Percentiles rank a stretch among this genome's conserved stretches.
Evolutionary conservation across 495 filamentous ascomycete genomes (phyloP).

Genomic region (Xylaria bambusicola): DNA sequence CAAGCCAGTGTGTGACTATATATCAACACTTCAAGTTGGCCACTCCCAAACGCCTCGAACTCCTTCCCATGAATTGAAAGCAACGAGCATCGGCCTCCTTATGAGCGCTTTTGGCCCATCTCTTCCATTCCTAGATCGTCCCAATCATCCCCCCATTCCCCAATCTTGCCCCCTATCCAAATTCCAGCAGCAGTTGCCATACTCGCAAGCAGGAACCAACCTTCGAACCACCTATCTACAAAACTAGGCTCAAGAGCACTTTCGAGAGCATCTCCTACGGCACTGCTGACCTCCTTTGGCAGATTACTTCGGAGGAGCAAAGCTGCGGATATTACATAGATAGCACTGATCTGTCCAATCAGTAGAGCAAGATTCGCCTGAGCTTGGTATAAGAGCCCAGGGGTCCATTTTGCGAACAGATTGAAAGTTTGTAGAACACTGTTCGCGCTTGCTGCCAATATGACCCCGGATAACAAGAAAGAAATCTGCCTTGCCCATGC

Average conservation of each 20-base stretch:
- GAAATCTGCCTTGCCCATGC: conserved; percentile 78
- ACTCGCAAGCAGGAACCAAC: conserved; percentile 70
- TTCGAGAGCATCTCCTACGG: conserved; percentile 70
- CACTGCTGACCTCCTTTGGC: conserved; percentile 67
- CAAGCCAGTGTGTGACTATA: neutral
- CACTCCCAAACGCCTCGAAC: conserved; percentile 19
- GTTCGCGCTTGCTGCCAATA: conserved; percentile 73
- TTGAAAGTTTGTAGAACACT: conserved; percentile 75
- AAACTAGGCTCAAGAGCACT: conserved; percentile 68
- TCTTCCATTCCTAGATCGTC: conserved; percentile 67
- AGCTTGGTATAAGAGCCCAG: conserved; percentile 60
- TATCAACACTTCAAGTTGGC: conserved; percentile 3
- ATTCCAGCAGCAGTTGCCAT: conserved; percentile 64
- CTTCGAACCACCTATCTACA: conserved; percentile 86
- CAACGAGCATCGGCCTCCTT: conserved; percentile 19
- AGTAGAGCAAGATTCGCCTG: conserved; percentile 71
- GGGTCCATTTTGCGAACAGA: conserved; percentile 69
- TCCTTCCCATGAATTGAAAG: conserved; percentile 17
- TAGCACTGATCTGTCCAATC: conserved; percentile 72
- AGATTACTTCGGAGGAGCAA: conserved; percentile 72
- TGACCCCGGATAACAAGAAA: conserved; percentile 74
- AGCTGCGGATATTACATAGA: conserved; percentile 76
- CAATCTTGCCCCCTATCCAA: conserved; percentile 65
- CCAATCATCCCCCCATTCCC: conserved; percentile 57
- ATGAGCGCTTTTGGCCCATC: conserved; percentile 65